Evolutionary conservation across 495 filamentous ascomycete genomes (phyloP).

Genomic region (Lineolata rhizophorae): DNA sequence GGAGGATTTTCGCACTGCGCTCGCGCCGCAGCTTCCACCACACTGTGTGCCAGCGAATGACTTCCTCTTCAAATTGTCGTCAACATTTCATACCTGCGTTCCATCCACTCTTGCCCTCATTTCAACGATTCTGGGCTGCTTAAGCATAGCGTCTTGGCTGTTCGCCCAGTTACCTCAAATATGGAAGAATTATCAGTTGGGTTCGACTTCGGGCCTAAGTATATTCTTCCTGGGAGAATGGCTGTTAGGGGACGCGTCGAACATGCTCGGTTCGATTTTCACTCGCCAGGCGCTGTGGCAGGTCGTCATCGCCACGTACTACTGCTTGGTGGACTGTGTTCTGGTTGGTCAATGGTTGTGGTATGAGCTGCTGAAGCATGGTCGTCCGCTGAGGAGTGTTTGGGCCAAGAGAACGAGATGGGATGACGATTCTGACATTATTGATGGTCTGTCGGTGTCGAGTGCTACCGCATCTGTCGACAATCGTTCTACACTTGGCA

Average conservation of each 20-base stretch:
- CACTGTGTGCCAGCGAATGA: slow-evolving; percentile 41
- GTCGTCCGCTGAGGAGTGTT: slow-evolving; percentile 10
- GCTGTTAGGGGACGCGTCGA: slow-evolving; percentile 47
- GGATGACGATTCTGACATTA: no score
- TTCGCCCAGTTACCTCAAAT: slow-evolving; percentile 60
- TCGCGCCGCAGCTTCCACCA: no score
- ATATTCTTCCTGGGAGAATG: slow-evolving; percentile 49
- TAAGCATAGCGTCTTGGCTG: slow-evolving; percentile 52
- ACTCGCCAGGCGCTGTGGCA: slow-evolving; percentile 51
- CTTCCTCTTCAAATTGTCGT: slow-evolving; percentile 35
- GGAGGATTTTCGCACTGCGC: no score
- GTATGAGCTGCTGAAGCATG: slow-evolving; percentile 35
- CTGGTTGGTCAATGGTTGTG: slow-evolving; percentile 45
- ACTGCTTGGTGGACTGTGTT: slow-evolving; percentile 41
- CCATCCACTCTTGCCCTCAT: slow-evolving; percentile 43
- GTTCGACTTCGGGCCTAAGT: slow-evolving; percentile 45
- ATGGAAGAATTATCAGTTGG: slow-evolving; percentile 42
- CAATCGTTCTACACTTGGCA: no score
- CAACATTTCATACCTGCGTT: slow-evolving; percentile 40
- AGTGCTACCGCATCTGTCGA: no score
- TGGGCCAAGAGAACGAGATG: no score
- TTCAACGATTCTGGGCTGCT: slow-evolving; percentile 38
- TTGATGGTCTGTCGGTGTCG: no score
- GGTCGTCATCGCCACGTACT: slow-evolving; percentile 44
- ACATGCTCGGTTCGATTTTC: slow-evolving; percentile 40